Evolutionary conservation across 179 eudicot species (phyloP), one percentile per base, ranked within the genome.

Genomic region (Beta macrorhiza): DNA sequence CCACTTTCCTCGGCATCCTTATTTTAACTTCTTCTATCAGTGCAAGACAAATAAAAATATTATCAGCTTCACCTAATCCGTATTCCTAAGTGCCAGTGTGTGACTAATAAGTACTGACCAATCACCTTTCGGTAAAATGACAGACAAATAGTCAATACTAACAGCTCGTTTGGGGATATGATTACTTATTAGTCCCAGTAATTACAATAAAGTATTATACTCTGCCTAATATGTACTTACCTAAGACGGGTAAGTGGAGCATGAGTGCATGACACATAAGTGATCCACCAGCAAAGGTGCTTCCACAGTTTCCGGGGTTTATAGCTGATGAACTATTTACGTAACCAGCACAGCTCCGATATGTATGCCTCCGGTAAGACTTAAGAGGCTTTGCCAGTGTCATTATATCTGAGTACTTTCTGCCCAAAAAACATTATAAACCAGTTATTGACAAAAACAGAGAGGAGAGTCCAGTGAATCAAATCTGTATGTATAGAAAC

Each of bases 271-370:
- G 83, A 74, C 98, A 96, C 15, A 91, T 92, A 8, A 96, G 91
- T 15, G 99, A 97, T 56, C 87, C 89, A 25, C 99, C 99, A 7
- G 98, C 99, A 79, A 96, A 96, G 49, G 99, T 96, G 89, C 97
- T 96, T 78, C 98, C 99, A 55, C 92, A 97, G 75, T 96, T 97
- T 63, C 98, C 98, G 16, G 44, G 85, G 6, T 85, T 86, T 29
- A 95, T 90, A 59, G 97, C 87, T 11, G 87, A 73, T 10, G 92
- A 19, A 95, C 95, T 80, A 83, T 87, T 70, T 93, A 94, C 0
- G 91, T 91, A 64, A 93, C 89, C 57, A 93, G 87, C 15, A 81
- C 94, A 1, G 97, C 95, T 74, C 99, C 98, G 56, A 95, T 92
- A 25, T 98, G 98, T 12, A 96, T 81, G 81, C 99, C 99, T 71